Evolutionary conservation across 2,329 filamentous ascomycete species (phyloP), one percentile per base, ranked within the genome.

Genomic region (Pseudopyricularia javanii): DNA sequence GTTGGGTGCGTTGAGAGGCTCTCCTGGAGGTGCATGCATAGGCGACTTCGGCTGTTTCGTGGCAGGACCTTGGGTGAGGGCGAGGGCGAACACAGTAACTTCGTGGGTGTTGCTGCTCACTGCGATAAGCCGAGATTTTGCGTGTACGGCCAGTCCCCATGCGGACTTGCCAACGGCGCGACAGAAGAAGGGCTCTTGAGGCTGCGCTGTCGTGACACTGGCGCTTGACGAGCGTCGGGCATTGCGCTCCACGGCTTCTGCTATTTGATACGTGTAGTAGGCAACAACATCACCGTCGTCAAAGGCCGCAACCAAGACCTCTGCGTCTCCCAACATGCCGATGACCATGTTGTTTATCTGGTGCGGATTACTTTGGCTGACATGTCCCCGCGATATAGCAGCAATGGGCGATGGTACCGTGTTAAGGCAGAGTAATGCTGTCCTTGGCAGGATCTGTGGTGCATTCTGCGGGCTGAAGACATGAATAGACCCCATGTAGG

Each of bases 81-180:
- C 73, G 57, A 74, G 71, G 1, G 74, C 74, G 59, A 80, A 81
- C 1, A 82, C 72, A 1, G 70, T 75, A 7, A 78, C 66, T 56
- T 78, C 74, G 51, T 63, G 62, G 4, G 75, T 78, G 63, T 98
- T 98, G 0, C 87, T 83, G 59, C 86, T 88, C 37, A 94, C 84
- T 0, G 91, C 93, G 56, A 98, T 85, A 56, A 96, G 72, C 0
- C 91, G 82, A n/a, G 88, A 88, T 56, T 83, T 72, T 68, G 80
- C 76, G 64, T 97, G 91, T 11, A 95, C 76, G 7, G 89, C 85
- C 49, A 95, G 68, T 0, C 91, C 93, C 93, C 93, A 98, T 2
- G 91, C 91, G 55, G 88, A 91, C 24, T 69, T 70, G 1, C 80
- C 79, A 2, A 95, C 89, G 62, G 86, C 90, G 35, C 86, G 79